These are phyloP conservation scores for Colletotrichum orbiculare DNA, from an alignment of 2,329 filamentous ascomycete genomes.

Conservation along the genomic window DNA sequence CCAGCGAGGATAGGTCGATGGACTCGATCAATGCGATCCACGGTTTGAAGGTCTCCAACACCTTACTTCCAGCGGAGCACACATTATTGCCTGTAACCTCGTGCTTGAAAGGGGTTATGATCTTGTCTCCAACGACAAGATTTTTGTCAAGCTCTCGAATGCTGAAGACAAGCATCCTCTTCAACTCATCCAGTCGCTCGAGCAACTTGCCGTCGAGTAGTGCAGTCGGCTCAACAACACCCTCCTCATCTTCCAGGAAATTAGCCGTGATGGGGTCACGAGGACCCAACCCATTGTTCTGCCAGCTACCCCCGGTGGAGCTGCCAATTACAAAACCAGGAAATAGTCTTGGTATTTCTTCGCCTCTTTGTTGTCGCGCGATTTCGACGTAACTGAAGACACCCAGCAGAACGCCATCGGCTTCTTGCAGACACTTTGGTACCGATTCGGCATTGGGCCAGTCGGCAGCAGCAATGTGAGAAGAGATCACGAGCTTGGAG, in stretches of 20 bases:
- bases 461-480: conserved; percentile 95
- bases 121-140: conserved; percentile 80
- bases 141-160: conserved; percentile 90
- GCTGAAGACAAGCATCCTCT: conserved; percentile 84
- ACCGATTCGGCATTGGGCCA: conserved; percentile 95
- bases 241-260: conserved; percentile 87
- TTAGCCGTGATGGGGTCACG: conserved; percentile 82
- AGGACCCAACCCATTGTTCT: conserved; percentile 73
- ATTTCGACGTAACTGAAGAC: conserved; percentile 98
- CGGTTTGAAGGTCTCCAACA: conserved; percentile 88
- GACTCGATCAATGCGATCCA: conserved; percentile 94
- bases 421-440: conserved; percentile 94
- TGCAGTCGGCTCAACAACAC: conserved; percentile 75
- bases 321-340: conserved; percentile 94
- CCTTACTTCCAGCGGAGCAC: conserved; percentile 80
- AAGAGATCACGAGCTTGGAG: conserved; percentile 98
- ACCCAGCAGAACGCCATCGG: conserved; percentile 93
- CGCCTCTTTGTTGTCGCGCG: conserved; percentile 90
- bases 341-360: conserved; percentile 91
- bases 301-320: conserved; percentile 87
- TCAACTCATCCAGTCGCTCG: conserved; percentile 86
- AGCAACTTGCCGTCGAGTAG: conserved; percentile 81
- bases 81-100: conserved; percentile 84
- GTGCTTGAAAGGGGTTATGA: conserved; percentile 82
- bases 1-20: conserved; percentile 85